phyloP scores from a whole-genome alignment of 2,329 filamentous ascomycete species.

The Penicillium sp. region DNA sequence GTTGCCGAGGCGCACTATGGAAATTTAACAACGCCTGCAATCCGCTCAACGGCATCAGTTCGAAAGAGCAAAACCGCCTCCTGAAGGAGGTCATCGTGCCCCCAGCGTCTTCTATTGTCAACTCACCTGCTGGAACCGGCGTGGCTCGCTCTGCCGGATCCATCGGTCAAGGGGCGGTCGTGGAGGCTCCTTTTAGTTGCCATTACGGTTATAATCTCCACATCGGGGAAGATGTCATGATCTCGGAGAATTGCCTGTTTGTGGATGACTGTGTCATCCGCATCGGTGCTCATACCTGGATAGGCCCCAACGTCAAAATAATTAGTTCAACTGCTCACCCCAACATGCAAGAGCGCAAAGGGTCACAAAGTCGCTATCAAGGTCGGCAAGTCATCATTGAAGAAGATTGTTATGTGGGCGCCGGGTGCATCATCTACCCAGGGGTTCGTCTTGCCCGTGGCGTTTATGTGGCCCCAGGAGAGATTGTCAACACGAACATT shows the following conservation, averaged over 20 bases:
- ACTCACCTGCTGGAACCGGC: slow-evolving; percentile 56
- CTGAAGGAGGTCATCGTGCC: slow-evolving; percentile 43
- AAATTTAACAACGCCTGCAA: slow-evolving; percentile 83
- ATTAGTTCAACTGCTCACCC: slow-evolving; percentile 72
- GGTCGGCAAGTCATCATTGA: slow-evolving; percentile 75
- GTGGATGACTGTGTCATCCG: slow-evolving; percentile 81
- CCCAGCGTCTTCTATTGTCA: slow-evolving; percentile 25
- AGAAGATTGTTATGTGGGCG: slow-evolving; percentile 66
- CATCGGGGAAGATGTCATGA: slow-evolving; percentile 79
- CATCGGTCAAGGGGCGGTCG: slow-evolving; percentile 71
- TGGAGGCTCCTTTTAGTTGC: slow-evolving; percentile 87
- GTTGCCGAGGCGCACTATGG: slow-evolving; percentile 78
- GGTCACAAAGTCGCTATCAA: slow-evolving; percentile 68
- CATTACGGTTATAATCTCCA: slow-evolving; percentile 95
- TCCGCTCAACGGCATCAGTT: slow-evolving; percentile 68
- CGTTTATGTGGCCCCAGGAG: slow-evolving; percentile 47
- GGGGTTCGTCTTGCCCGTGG: slow-evolving; percentile 45
- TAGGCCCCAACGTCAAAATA: slow-evolving; percentile 83
- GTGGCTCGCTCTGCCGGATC: slow-evolving; percentile 56
- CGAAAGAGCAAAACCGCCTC: slow-evolving; percentile 43
- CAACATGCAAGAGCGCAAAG: slow-evolving; percentile 71
- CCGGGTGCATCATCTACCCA: slow-evolving; percentile 58
- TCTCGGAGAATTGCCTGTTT: slow-evolving; percentile 80
- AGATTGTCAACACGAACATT: slow-evolving; percentile 46
- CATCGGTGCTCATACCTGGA: slow-evolving; percentile 68